Percentiles rank a stretch among this genome's conserved stretches.
Evolutionary conservation across 257 asterid genomes (phyloP).

Genomic region (Fraxinus excelsior): DNA sequence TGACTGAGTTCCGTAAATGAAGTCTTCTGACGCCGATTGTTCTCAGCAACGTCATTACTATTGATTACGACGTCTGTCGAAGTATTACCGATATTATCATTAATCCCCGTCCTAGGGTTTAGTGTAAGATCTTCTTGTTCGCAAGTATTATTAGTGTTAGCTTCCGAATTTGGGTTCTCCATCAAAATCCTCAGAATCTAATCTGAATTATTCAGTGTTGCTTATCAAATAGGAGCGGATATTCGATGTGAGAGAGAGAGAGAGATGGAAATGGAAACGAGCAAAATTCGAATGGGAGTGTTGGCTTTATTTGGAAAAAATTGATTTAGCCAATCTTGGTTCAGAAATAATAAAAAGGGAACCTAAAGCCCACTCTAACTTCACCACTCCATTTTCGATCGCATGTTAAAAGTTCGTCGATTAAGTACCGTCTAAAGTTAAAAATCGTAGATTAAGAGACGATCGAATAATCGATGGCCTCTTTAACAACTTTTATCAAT

Average conservation of each 20-base stretch:
- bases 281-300: not conserved
- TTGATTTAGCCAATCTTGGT: no score
- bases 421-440: no score
- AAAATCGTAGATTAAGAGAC: no score
- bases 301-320: not conserved
- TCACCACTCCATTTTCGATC: no score
- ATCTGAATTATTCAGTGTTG: not conserved
- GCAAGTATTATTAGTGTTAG: constrained; percentile 21
- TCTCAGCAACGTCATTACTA: constrained; percentile 30
- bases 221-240: not conserved
- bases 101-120: constrained; percentile 31
- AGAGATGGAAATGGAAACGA: not conserved
- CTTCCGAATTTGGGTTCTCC: constrained; percentile 46
- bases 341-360: no score
- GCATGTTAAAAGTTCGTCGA: no score
- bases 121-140: constrained; percentile 31
- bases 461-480: no score
- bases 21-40: constrained; percentile 50
- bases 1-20: constrained; percentile 90
- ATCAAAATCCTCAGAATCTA: constrained; percentile 19
- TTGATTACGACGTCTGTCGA: not conserved
- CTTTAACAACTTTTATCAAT: no score
- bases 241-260: not conserved
- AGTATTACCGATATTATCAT: not conserved
- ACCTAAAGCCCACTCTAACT: no score